Evolutionary conservation across 2,329 filamentous ascomycete species (phyloP), one percentile per base, ranked within the genome.

Genomic region (Colletotrichum sp.): DNA sequence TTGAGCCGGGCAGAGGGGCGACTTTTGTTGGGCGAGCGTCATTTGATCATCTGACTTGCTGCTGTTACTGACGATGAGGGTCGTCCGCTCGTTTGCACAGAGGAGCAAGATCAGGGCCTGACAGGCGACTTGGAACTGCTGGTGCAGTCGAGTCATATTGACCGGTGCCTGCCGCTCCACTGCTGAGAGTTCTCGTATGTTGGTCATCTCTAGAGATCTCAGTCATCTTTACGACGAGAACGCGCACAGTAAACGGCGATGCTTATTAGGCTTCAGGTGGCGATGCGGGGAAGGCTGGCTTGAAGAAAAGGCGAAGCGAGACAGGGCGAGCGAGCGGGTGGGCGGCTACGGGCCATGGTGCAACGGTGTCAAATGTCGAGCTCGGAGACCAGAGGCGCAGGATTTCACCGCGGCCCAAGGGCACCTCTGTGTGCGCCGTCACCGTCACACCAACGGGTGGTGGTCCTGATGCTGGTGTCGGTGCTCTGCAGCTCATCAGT

Each of bases 301-400:
- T 21, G 12, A 61, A 69, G 65, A 55, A 30, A 12, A n/a, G 24
- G 63, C 59, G 63, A 59, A n/a, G 32, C 34, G 24, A 30, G 57
- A 36, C 32, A 28, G 24, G 59, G 68, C 43, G 8, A 39, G 60
- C 28, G 7, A 34, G n/a, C n/a, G 18, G 10, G 12, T 21, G 16
- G 28, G 18, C 24, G 6, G 69, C n/a, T 57, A 57, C 28, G 30
- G 57, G 57, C 55, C 55, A 55, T 18, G 34, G 32, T 60, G 57
- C 34, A 68, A 75, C 69, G 57, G 39, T 55, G 70, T 65, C 63
- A 67, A 30, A 36, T 64, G 63, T 64, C 64, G 55, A 72, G 36
- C 67, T 66, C 60, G 61, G 61, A 32, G 68, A 24, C n/a, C 21
- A 15, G 15, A 24, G 39, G 13, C 28, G 43, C 60, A 71, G 32